These are phyloP conservation scores for Neurospora sp. DNA, from an alignment of 495 filamentous ascomycete genomes.

Conservation along the genomic window DNA sequence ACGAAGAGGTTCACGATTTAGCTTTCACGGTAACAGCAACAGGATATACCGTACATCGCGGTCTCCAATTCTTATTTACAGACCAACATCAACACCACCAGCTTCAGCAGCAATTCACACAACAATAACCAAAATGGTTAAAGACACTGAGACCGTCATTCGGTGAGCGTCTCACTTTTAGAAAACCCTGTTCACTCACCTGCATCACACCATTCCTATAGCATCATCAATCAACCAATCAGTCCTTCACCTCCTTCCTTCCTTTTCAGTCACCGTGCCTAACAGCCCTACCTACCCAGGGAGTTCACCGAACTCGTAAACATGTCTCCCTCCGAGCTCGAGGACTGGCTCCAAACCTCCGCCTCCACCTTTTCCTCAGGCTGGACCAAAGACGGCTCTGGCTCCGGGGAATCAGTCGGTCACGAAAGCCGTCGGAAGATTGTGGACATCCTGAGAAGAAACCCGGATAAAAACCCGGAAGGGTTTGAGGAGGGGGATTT, in stretches of 20 bases:
- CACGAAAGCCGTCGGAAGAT: conserved; percentile 59
- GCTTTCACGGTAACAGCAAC: not conserved
- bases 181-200: not conserved
- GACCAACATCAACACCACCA: not conserved
- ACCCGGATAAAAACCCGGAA: conserved; percentile 44
- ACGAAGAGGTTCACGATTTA: not conserved
- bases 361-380: conserved; percentile 43
- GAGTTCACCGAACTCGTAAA: conserved; percentile 61
- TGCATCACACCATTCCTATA: not conserved
- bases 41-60: not conserved
- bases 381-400: conserved; percentile 45
- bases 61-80: not conserved
- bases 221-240: too few relatives aligned
- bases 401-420: conserved; percentile 49
- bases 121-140: conserved; percentile 2
- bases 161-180: not conserved
- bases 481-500: conserved; percentile 46
- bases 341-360: conserved; percentile 41
- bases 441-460: conserved; percentile 51
- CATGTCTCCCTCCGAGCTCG: conserved; percentile 51
- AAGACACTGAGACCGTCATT: conserved; percentile 4
- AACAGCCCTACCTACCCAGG: too few relatives aligned
- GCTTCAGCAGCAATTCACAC: not conserved
- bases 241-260: too few relatives aligned
- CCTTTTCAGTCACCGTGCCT: too few relatives aligned